Conservation (phyloP, 805 yeast genomes). For the Hanseniaspora singularis region DNA sequence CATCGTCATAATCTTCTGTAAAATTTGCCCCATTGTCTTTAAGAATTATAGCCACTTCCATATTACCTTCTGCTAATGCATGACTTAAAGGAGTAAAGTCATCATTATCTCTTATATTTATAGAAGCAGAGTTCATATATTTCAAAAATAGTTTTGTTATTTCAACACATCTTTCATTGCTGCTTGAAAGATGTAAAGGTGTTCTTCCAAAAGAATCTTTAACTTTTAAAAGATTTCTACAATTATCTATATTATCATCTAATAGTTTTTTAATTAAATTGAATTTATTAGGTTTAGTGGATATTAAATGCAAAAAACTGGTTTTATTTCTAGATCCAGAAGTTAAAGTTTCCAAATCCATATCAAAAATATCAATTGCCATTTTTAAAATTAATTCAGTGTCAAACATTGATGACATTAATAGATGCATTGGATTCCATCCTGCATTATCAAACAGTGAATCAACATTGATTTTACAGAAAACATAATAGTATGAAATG, state of each 20-base stretch:
- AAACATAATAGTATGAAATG: constrained; percentile 29
- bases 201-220: constrained; percentile 57
- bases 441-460: constrained; percentile 61
- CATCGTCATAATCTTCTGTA: constrained; percentile 40
- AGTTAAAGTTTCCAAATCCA: constrained; percentile 53
- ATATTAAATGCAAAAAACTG: constrained; percentile 66
- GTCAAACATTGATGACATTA: constrained; percentile 56
- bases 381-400: constrained; percentile 39
- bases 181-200: constrained; percentile 73
- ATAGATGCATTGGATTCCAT: constrained; percentile 78
- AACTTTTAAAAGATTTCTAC: constrained; percentile 32
- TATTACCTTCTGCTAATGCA: constrained; percentile 82
- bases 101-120: constrained; percentile 53
- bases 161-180: constrained; percentile 48
- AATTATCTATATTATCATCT: not conserved
- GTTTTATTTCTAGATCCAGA: constrained; percentile 38
- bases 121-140: constrained; percentile 37
- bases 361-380: constrained; percentile 39
- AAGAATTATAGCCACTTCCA: constrained; percentile 55
- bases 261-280: not conserved
- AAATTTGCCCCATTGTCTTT: constrained; percentile 58
- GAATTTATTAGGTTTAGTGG: constrained; percentile 33
- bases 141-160: constrained; percentile 44
- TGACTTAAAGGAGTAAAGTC: constrained; percentile 87
- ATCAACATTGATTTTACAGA: constrained; percentile 45